Percentiles rank a stretch among this genome's conserved stretches.
These are phyloP conservation scores for Paracorniculantispora psalliotae DNA, from an alignment of 2,329 filamentous ascomycete genomes.

Conservation along the genomic window DNA sequence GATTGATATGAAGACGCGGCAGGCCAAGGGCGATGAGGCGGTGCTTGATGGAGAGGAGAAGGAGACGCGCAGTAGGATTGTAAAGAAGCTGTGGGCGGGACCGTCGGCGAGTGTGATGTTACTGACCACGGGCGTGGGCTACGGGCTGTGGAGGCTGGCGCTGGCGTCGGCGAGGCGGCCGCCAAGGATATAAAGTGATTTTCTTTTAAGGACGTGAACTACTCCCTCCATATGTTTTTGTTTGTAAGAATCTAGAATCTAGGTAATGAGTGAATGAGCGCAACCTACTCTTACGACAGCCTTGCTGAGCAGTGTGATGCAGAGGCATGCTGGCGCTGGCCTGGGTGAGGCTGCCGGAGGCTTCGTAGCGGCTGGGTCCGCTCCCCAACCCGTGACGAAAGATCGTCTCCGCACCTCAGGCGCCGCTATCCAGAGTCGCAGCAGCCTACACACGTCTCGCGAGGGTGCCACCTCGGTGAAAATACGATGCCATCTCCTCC, in stretches of 20 bases:
- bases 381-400: too few species aligned
- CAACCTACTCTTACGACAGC: not conserved
- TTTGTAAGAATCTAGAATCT: too few species aligned
- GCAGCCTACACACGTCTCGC: too few species aligned
- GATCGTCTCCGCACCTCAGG: too few species aligned
- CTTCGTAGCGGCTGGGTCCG: too few species aligned
- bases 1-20: constrained; percentile 1
- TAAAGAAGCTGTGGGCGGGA: not conserved
- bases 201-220: not conserved
- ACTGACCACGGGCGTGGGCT: constrained; percentile 1
- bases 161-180: constrained; percentile 6
- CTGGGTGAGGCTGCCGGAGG: too few species aligned
- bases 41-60: not conserved
- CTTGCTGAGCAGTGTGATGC: not conserved
- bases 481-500: too few species aligned
- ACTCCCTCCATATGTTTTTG: not conserved
- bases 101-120: constrained; percentile 7
- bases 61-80: not conserved
- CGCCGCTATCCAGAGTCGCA: too few species aligned
- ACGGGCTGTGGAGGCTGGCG: constrained; percentile 8
- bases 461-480: too few species aligned
- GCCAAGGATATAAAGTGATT: not conserved
- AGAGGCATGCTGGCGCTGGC: too few species aligned
- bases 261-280: not conserved
- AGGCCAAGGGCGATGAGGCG: not conserved